Base-by-base conservation (phyloP, 805 yeast genomes). In the Gaillardinia entomophila region DNA sequence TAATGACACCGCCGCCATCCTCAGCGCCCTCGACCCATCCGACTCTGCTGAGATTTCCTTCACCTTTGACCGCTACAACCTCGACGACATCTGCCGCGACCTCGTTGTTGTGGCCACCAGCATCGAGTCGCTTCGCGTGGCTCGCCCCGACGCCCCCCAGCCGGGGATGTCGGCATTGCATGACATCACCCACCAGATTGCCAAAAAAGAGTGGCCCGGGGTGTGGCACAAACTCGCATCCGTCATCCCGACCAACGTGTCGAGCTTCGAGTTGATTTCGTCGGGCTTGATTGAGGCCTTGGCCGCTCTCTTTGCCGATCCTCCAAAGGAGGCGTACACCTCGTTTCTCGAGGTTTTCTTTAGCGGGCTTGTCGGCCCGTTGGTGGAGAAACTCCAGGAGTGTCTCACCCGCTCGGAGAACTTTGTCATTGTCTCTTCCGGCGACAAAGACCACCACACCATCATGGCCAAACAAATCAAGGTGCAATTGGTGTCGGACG, bases 241-340 rank as follows among this genome's bases (percentile, higher is more conserved):
- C 12, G 40, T 46, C 1, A 24, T 60, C 12, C 33, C 31, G 3
- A 34, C 27, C 16, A 32, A 36, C 15, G 40, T 82, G 4, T 84
- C 95, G 0, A 79, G 89, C 37, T 85, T 78, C 57, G 95, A 87
- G 50, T 60, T 88, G 22, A 66, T 79, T 4, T 70, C 82, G 2
- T 82, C 88, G 2, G 88, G 88, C 0, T 52, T 84, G 5, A 66
- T 82, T 6, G 62, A 64, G 4, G 45, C 64, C 1, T 49, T 82
- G 18, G 44, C 62, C 3, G 16, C 35, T 1, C 33, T 66, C 2
- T 71, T 77, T 8, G 6, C 22, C 22, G 22, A 19, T 19, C 8
- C 6, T 6, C 10, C 6, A 11, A 16, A 10, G 13, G 22, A 17
- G 12, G 17, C 23, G 30, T 19, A 27, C 16, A 6, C 5, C 12